phyloP scores from a whole-genome alignment of 2,329 filamentous ascomycete species.

The Ophiostoma fasciatum region DNA sequence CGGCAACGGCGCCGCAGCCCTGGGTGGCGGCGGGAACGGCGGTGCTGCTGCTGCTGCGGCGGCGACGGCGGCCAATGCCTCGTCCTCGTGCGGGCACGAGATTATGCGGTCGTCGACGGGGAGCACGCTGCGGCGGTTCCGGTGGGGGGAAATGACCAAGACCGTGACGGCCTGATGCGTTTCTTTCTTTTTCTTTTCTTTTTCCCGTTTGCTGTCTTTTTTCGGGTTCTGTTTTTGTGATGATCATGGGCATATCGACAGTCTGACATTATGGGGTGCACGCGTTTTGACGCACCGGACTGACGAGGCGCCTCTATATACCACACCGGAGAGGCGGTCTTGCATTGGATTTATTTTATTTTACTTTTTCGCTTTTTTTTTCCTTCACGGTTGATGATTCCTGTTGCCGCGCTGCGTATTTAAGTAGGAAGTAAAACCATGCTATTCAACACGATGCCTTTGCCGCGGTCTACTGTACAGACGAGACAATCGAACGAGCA shows the following conservation, averaged over 20 bases:
- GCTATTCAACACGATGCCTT: too few relatives aligned
- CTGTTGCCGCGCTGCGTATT: too few relatives aligned
- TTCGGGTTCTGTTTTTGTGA: background rate
- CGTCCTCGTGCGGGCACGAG: slow-evolving; percentile 36
- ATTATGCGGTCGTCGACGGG: slow-evolving; percentile 33
- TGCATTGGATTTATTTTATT: background rate
- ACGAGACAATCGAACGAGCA: too few relatives aligned
- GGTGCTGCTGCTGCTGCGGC: too few relatives aligned
- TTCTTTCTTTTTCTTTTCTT: background rate
- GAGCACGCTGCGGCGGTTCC: slow-evolving; percentile 36
- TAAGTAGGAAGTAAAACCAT: too few relatives aligned
- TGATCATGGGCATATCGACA: background rate
- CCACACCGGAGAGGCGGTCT: too few relatives aligned
- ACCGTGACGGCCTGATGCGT: slow-evolving; percentile 30
- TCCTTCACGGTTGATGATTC: too few relatives aligned
- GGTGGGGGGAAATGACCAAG: slow-evolving; percentile 37
- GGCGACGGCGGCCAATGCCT: slow-evolving; percentile 25
- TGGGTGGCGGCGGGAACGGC: slow-evolving; percentile 10
- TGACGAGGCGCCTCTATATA: too few relatives aligned
- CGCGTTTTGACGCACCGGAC: too few relatives aligned
- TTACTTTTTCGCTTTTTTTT: background rate
- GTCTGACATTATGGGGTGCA: too few relatives aligned
- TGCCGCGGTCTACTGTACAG: too few relatives aligned
- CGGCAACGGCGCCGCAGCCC: slow-evolving; percentile 26
- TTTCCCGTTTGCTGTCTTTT: background rate